These are phyloP conservation scores for Grosmannia penicillata DNA, from an alignment of 2,329 filamentous ascomycete genomes.

Conservation along the genomic window DNA sequence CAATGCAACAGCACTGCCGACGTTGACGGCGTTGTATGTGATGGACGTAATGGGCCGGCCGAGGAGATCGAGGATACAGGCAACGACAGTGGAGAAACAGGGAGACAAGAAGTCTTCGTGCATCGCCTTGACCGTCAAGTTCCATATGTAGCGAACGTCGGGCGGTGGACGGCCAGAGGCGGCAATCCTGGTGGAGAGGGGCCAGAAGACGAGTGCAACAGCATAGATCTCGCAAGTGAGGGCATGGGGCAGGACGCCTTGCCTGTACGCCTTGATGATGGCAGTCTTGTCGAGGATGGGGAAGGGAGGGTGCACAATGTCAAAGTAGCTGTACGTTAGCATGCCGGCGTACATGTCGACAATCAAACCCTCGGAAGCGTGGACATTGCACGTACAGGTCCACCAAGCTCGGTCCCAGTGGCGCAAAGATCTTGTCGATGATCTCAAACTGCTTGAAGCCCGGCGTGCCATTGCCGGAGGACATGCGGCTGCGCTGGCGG, in stretches of 20 bases:
- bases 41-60: conserved; percentile 4
- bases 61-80: conserved; percentile 2
- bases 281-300: conserved; percentile 1
- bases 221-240: conserved; percentile 4
- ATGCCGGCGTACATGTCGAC: no score
- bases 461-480: conserved; percentile 3
- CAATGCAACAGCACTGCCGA: conserved; percentile 4
- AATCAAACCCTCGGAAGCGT: no score
- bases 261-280: conserved; percentile 1
- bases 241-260: conserved; percentile 1
- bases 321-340: conserved; percentile 1
- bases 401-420: not conserved
- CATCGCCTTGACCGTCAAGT: not conserved
- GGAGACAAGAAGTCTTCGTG: conserved; percentile 2
- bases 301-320: conserved; percentile 2
- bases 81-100: conserved; percentile 1
- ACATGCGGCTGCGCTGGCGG: not conserved
- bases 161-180: not conserved
- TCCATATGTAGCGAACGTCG: conserved; percentile 3
- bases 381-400: not conserved
- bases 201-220: conserved; percentile 2
- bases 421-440: conserved; percentile 2
- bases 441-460: conserved; percentile 4
- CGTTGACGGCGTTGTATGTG: conserved; percentile 4
- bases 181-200: not conserved